A percentile compares a stretch with the other conserved stretches of the same genome.
Evolutionary conservation across 179 eudicot species (phyloP).

Genomic region (Spinacia oleracea): DNA sequence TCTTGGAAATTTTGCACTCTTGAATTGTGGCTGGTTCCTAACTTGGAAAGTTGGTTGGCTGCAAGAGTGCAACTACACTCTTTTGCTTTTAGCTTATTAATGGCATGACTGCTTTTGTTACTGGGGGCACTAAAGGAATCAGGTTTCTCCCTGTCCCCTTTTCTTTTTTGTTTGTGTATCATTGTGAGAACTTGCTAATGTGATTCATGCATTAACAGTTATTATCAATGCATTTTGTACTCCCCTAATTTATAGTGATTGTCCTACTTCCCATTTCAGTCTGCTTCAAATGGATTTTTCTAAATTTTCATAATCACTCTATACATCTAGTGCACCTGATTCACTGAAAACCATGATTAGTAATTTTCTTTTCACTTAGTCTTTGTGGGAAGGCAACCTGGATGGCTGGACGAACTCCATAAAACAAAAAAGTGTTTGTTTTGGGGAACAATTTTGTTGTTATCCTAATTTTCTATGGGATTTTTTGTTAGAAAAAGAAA

Average conservation of each 20-base stretch:
- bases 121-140: conserved; percentile 36
- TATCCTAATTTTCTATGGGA: too few species aligned
- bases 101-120: conserved; percentile 38
- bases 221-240: not conserved
- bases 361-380: too few species aligned
- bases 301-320: not conserved
- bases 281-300: not conserved
- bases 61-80: not conserved
- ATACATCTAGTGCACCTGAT: too few species aligned
- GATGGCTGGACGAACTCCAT: too few species aligned
- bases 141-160: conserved; percentile 6
- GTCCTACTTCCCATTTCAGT: not conserved
- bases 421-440: too few species aligned
- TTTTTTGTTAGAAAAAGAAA: too few species aligned
- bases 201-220: not conserved
- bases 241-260: not conserved
- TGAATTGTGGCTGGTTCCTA: not conserved
- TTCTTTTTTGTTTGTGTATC: not conserved
- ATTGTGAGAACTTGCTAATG: not conserved
- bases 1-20: not conserved
- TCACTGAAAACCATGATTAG: too few species aligned
- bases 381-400: too few species aligned
- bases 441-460: too few species aligned
- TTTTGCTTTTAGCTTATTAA: not conserved
- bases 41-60: not conserved